Conservation (phyloP, 768 basidiomycete genomes). For the Lactifluus piperatus region DNA sequence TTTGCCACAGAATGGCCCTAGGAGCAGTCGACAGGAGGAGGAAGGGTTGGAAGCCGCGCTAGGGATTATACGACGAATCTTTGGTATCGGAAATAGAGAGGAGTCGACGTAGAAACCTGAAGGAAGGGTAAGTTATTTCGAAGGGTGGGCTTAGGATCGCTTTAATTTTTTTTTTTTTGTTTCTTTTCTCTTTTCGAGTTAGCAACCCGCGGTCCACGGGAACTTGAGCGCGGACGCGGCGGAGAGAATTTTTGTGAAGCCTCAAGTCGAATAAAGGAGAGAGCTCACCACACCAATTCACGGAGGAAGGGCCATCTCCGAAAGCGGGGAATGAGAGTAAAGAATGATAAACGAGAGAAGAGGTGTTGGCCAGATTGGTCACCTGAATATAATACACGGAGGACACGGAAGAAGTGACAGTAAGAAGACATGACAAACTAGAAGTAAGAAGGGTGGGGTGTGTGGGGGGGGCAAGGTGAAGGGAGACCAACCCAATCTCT, state of each 20-base stretch:
- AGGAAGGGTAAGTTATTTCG: slow-evolving; percentile 13
- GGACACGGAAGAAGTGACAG: not conserved
- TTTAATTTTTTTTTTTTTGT: no score
- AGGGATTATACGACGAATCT: slow-evolving; percentile 17
- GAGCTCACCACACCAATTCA: slow-evolving; percentile 89
- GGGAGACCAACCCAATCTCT: slow-evolving; percentile 57
- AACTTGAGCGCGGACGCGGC: not conserved
- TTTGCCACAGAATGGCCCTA: slow-evolving; percentile 85
- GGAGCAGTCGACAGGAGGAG: slow-evolving; percentile 36
- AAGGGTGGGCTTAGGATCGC: slow-evolving; percentile 25
- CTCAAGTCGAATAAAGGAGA: slow-evolving; percentile 2
- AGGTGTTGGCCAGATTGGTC: slow-evolving; percentile 79
- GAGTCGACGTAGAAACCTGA: slow-evolving; percentile 82
- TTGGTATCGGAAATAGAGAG: slow-evolving; percentile 48
- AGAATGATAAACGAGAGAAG: slow-evolving; percentile 72
- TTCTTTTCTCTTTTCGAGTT: slow-evolving; percentile 1
- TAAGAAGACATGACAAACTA: not conserved
- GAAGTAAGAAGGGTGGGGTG: not conserved
- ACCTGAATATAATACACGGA: slow-evolving; percentile 37
- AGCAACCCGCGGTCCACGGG: slow-evolving; percentile 19
- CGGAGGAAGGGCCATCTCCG: slow-evolving; percentile 53
- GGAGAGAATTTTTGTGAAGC: not conserved
- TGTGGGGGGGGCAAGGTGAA: not conserved
- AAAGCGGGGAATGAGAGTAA: slow-evolving; percentile 64
- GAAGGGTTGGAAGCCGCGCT: not conserved